Conservation (phyloP, 2,329 filamentous ascomycete species). For the Curvularia hawaiiensis region DNA sequence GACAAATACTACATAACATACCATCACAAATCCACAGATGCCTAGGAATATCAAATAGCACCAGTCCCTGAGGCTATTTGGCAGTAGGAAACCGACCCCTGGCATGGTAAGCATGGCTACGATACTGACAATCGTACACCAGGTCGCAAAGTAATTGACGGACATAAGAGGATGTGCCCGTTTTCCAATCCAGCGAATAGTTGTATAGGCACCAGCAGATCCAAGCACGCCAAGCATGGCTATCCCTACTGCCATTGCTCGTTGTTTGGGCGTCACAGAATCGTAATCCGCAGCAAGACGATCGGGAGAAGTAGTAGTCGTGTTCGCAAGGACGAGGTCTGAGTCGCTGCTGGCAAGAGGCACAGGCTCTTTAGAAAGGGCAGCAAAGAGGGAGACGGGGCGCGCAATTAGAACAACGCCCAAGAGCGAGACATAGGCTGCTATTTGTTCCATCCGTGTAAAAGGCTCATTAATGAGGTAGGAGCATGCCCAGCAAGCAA, state of each 20-base stretch:
- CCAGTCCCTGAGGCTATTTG: conserved; percentile 65
- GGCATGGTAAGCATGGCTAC: conserved; percentile 63
- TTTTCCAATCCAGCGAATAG: conserved; percentile 77
- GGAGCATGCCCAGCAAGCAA: conserved; percentile 81
- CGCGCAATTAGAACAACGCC: conserved; percentile 85
- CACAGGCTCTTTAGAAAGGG: conserved; percentile 31
- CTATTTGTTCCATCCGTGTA: conserved; percentile 76
- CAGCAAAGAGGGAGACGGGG: conserved; percentile 63
- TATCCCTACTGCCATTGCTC: conserved; percentile 71
- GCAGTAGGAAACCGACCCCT: conserved; percentile 62
- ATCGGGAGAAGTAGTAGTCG: conserved; percentile 22
- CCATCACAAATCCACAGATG: conserved; percentile 75
- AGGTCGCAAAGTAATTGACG: conserved; percentile 81
- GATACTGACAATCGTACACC: conserved; percentile 70
- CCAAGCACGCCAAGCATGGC: conserved; percentile 80
- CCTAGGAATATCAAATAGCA: conserved; percentile 70
- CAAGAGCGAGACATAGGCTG: conserved; percentile 72
- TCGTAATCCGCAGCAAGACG: conserved; percentile 47
- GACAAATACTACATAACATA: conserved; percentile 26
- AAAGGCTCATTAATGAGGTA: conserved; percentile 78
- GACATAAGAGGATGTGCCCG: conserved; percentile 78
- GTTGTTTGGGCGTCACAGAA: conserved; percentile 64
- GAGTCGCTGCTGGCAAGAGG: conserved; percentile 41
- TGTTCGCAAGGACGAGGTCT: conserved; percentile 39
- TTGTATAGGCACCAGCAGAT: conserved; percentile 66